These are phyloP conservation scores for Gypsophila paniculata DNA, from an alignment of 179 eudicot genomes.

Conservation along the genomic window DNA sequence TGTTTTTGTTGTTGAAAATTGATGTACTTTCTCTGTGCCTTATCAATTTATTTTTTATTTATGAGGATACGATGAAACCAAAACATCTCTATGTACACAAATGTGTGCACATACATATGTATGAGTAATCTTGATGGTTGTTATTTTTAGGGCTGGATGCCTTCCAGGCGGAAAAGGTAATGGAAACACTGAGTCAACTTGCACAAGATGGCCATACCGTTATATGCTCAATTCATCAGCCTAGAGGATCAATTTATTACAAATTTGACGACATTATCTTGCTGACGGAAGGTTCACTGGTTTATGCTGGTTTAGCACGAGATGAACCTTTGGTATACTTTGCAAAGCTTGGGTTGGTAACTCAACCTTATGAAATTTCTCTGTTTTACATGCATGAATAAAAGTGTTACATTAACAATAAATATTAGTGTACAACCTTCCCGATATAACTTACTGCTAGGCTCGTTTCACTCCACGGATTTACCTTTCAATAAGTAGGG, in stretches of 20 bases:
- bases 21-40: too few species aligned
- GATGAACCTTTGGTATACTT: slow-evolving; percentile 71
- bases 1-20: too few species aligned
- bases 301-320: slow-evolving; percentile 83
- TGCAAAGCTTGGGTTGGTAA: slow-evolving; percentile 72
- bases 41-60: too few species aligned
- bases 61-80: too few species aligned
- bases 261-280: slow-evolving; percentile 94
- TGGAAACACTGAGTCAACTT: slow-evolving; percentile 92
- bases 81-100: too few species aligned
- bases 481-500: not conserved
- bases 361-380: slow-evolving; percentile 17
- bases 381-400: not conserved
- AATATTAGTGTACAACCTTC: not conserved
- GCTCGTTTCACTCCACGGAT: not conserved
- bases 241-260: slow-evolving; percentile 86
- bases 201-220: slow-evolving; percentile 97
- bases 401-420: not conserved
- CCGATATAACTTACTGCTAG: not conserved
- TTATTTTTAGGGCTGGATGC: slow-evolving; percentile 88
- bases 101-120: too few species aligned
- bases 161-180: slow-evolving; percentile 96
- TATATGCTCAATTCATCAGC: slow-evolving; percentile 98
- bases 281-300: slow-evolving; percentile 75
- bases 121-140: not conserved